These are phyloP conservation scores for Solanum piurae DNA, from an alignment of 257 asterid genomes.

Conservation along the genomic window DNA sequence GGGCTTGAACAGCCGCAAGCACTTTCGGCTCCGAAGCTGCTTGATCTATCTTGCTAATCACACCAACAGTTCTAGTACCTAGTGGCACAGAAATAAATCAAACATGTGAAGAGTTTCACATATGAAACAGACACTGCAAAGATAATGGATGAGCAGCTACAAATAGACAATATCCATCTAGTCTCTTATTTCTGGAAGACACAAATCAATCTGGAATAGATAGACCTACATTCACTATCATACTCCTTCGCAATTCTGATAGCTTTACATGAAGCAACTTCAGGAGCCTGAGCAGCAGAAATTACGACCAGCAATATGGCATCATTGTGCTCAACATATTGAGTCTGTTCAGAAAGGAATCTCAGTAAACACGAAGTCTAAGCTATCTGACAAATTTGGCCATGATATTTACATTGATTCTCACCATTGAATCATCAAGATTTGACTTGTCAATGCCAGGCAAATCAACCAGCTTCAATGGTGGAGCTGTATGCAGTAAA, in stretches of 20 bases:
- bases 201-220: constrained; percentile 6
- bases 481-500: constrained; percentile 58
- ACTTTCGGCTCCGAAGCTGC: constrained; percentile 80
- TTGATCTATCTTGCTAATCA: constrained; percentile 88
- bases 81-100: neutral
- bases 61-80: constrained; percentile 95
- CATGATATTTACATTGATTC: constrained; percentile 10
- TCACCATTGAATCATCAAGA: constrained; percentile 90
- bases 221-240: constrained; percentile 85
- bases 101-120: neutral
- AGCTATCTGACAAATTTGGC: neutral
- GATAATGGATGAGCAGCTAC: neutral
- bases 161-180: neutral
- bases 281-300: constrained; percentile 93
- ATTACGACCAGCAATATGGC: constrained; percentile 82
- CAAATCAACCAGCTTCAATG: constrained; percentile 87
- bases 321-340: constrained; percentile 82
- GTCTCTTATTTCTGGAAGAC: neutral
- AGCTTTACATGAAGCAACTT: constrained; percentile 89
- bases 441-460: constrained; percentile 94
- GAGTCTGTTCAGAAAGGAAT: constrained; percentile 40
- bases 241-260: constrained; percentile 88
- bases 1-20: constrained; percentile 97
- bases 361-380: neutral
- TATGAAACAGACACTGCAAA: neutral